Evolutionary conservation across 495 filamentous ascomycete genomes (phyloP), one percentile per base, ranked within the genome.

Genomic region (Tuber microsphaerosporum): DNA sequence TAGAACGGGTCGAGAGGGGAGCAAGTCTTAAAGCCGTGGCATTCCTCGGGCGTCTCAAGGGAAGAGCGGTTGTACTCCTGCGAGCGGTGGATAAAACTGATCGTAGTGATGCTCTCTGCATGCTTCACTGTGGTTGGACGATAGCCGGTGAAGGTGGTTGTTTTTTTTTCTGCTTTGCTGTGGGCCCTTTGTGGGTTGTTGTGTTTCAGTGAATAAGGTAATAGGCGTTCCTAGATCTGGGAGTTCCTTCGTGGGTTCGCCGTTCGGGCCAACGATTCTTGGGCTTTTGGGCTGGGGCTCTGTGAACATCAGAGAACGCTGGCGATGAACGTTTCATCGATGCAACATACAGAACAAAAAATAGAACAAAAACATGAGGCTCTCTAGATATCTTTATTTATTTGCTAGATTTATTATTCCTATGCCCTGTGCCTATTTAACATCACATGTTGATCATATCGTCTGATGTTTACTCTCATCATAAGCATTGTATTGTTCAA

Each of bases 31-130:
- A 70, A 31, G 74, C 74, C 2, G 71, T 42, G 31, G 48, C 37
- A 51, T 75, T 44, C 44, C 71, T 68, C 20, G 76, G 34, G 31
- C 43, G 75, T 45, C 45, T 45, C 37, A 70, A 70, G 48, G 73
- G 68, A 44, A 75, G 41, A 22, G 72, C 41, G 20, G 42, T 65
- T 65, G 56, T 61, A 42, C 76, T 71, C 48, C 73, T 69, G 34
- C 48, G 73, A 68, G 76, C 73, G 20, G 73, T 68, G 43, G 69
- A 69, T 71, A 79, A 77, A 69, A 75, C 51, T 31, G 77, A 79
- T 43, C 77, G 73, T 65, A 79, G 73, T 48, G 61, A 72, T 20
- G 65, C 73, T 71, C 77, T 42, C 61, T 79, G 77, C 77, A 79
- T 79, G 70, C 70, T 71, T 77, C 69, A 41, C 69, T 69, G 34